These are phyloP conservation scores for Fusarium sp. DNA, from an alignment of 2,329 filamentous ascomycete species.

Conservation along the genomic window DNA sequence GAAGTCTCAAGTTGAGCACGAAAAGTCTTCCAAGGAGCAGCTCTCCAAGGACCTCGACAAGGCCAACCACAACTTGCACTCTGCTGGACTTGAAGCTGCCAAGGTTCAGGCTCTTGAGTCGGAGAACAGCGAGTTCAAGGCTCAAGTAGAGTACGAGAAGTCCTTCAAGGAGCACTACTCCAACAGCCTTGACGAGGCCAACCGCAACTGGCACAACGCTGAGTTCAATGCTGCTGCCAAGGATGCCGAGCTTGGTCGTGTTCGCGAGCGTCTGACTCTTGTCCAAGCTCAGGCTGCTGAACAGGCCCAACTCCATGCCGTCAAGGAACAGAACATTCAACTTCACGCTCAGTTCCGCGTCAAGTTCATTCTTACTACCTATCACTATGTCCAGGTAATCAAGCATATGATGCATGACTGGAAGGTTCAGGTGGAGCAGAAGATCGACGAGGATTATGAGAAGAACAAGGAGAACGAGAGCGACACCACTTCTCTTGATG, in stretches of 20 bases:
- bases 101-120: background rate
- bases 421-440: background rate
- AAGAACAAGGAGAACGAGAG: background rate
- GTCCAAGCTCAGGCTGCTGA: background rate
- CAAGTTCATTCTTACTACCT: background rate
- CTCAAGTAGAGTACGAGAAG: background rate
- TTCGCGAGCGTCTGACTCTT: background rate
- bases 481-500: background rate
- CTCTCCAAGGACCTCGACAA: fast-evolving
- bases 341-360: background rate
- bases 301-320: background rate
- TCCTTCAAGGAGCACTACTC: background rate
- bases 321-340: background rate
- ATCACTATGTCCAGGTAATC: background rate
- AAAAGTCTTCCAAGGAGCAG: background rate
- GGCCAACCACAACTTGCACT: background rate
- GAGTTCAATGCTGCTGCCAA: background rate
- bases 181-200: background rate
- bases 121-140: background rate
- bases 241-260: background rate
- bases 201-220: background rate
- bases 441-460: background rate
- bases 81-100: background rate
- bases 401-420: background rate
- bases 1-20: background rate